Base-by-base conservation (phyloP, 805 yeast species). In the Yarrowia alimentaria region DNA sequence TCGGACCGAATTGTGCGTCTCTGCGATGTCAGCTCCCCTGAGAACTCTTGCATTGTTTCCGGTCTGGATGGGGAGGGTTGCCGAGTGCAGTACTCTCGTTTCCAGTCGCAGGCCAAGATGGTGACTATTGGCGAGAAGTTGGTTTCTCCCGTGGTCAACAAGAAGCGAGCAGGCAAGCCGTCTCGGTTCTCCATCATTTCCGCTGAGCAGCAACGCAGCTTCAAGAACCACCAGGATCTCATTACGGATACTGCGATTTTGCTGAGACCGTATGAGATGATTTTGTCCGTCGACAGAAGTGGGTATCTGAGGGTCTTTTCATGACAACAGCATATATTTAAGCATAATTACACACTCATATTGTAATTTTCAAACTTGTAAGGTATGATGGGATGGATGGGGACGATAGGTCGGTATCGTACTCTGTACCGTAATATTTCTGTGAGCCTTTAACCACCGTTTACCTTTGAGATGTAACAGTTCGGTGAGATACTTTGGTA, bases 251-350 rank as follows among this genome's bases (percentile, higher is more conserved):
- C 81, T 4, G 73, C 71, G 0, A 59, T 76, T 13, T 62, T 79
- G 12, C 56, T 67, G 12, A 60, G 64, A 8, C 87, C 87, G 0
- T 75, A 73, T 53, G 78, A 76, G 31, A 74, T 85, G 79, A 62
- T 85, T 2, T 66, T 85, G 3, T 72, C 84, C 2, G 87, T 69
- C 2, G 94, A 85, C 57, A 67, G 87, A 52, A 73, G 78, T 32
- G 95, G 95, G 0, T 69, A 68, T 2, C 69, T 86, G 24, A 79
- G 79, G 60, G 75, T 85, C 2, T 83, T 77, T 31, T 42, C 33
- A 12, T 49, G 18, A 16, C 12, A 22, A 29, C n/a, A 37, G 18
- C 19, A 3, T 16, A 25, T 37, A 37, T 6, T 21, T 21, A 21
- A 6, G 8, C 9, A 21, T 21, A 21, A 21, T 21, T 21, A 6